phyloP scores from a whole-genome alignment of 176 grass and related monocot genomes.

The Oryza longistaminata region DNA sequence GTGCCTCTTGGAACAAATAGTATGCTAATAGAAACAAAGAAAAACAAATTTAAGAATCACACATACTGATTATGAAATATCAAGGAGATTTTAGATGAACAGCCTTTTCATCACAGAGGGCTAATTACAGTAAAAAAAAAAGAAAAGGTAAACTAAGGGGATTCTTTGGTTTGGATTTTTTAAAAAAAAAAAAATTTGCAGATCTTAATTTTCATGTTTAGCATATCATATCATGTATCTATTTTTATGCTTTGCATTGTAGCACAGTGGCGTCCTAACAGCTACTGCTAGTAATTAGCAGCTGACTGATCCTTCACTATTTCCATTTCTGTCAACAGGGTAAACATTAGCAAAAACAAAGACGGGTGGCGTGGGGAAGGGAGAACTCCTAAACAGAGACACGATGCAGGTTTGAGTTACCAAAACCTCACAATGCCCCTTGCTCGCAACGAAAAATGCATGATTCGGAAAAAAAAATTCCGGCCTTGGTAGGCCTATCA shows the following conservation, averaged over 20 bases:
- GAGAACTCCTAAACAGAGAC: too few relatives aligned
- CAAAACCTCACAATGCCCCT: background rate
- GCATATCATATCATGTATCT: background rate
- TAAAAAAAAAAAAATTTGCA: background rate
- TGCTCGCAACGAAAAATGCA: background rate
- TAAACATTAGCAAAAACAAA: background rate
- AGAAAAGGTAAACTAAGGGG: background rate
- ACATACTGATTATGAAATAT: background rate
- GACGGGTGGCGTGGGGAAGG: background rate
- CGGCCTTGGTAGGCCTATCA: background rate
- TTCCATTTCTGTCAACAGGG: background rate
- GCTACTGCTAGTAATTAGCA: background rate
- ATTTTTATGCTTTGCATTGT: background rate
- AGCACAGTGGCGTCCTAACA: background rate
- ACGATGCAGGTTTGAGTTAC: background rate
- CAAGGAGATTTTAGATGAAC: background rate
- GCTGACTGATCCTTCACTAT: background rate
- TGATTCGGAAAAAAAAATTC: background rate
- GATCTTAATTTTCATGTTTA: background rate
- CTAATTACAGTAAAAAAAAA: background rate
- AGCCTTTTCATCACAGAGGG: too few relatives aligned
- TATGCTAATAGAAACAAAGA: slow-evolving; percentile 11
- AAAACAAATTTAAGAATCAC: background rate
- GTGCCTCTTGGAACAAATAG: slow-evolving; percentile 12
- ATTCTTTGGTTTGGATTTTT: background rate